Percentiles rank a stretch among this genome's conserved stretches.
phyloP scores from a whole-genome alignment of 2,329 filamentous ascomycete species.

The Cucurbitaria berberidis region DNA sequence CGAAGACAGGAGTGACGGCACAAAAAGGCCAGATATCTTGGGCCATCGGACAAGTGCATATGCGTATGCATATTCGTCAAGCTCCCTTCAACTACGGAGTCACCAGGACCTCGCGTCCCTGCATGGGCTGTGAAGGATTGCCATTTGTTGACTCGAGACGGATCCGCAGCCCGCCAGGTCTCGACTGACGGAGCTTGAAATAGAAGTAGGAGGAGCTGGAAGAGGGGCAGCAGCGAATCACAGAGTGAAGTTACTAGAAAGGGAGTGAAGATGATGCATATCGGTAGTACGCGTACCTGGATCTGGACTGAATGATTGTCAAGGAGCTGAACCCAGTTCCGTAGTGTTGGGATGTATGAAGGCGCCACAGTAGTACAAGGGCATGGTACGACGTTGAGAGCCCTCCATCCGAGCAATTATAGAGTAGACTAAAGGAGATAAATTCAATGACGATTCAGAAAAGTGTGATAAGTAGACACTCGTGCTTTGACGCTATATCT shows the following conservation, averaged over 20 bases:
- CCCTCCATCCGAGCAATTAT: neutral
- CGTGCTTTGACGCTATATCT: neutral
- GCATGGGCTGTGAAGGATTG: slow-evolving; percentile 19
- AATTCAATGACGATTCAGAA: neutral
- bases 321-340: slow-evolving; percentile 23
- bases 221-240: slow-evolving; percentile 16
- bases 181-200: slow-evolving; percentile 17
- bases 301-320: slow-evolving; percentile 13
- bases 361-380: slow-evolving; percentile 21
- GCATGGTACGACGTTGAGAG: slow-evolving; percentile 6
- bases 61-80: too few relatives aligned
- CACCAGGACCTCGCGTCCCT: slow-evolving; percentile 12
- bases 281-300: slow-evolving; percentile 20
- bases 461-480: neutral
- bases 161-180: slow-evolving; percentile 10
- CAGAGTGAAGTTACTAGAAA: neutral
- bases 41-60: slow-evolving; percentile 15
- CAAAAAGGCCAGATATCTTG: slow-evolving; percentile 16
- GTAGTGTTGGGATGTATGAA: slow-evolving; percentile 19
- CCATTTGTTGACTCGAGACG: slow-evolving; percentile 12
- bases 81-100: slow-evolving; percentile 18
- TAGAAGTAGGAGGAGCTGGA: slow-evolving; percentile 17
- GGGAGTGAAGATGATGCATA: slow-evolving; percentile 10
- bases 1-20: slow-evolving; percentile 4
- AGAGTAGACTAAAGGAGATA: neutral